These are phyloP conservation scores for Obba rivulosa DNA, from an alignment of 768 basidiomycete species.

Conservation along the genomic window DNA sequence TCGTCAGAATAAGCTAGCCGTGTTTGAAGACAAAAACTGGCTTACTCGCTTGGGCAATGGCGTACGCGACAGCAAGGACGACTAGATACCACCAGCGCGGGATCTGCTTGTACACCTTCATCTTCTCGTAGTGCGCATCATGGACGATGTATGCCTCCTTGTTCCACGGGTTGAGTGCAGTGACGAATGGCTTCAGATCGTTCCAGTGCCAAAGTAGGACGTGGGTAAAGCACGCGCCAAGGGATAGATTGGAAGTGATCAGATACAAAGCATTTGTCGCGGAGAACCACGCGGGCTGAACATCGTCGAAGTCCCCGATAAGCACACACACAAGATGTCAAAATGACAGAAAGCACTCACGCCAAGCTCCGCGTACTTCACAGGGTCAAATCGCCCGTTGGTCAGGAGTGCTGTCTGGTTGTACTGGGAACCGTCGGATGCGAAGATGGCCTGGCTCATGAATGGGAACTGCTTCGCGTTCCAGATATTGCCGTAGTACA, in stretches of 20 bases:
- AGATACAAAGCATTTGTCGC: constrained; percentile 30
- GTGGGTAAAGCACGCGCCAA: constrained; percentile 29
- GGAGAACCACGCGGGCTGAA: constrained; percentile 31
- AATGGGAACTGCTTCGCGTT: constrained; percentile 56
- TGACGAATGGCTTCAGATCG: constrained; percentile 30
- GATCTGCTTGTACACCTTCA: constrained; percentile 42
- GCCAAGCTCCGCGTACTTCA: constrained; percentile 21
- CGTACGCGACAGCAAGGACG: constrained; percentile 38
- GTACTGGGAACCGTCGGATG: constrained; percentile 20
- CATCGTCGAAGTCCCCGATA: too few species aligned
- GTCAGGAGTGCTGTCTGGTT: constrained; percentile 49
- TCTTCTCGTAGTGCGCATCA: constrained; percentile 48
- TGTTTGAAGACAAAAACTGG: background rate
- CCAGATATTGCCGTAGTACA: constrained; percentile 46
- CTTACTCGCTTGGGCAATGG: constrained; percentile 39
- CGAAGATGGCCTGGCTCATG: constrained; percentile 29
- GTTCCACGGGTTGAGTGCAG: constrained; percentile 30
- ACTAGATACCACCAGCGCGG: constrained; percentile 49
- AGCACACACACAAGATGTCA: background rate
- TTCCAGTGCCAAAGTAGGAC: constrained; percentile 32
- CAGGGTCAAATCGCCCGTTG: constrained; percentile 23
- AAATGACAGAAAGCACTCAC: constrained; percentile 6
- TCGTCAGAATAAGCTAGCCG: too few species aligned
- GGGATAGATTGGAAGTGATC: constrained; percentile 29
- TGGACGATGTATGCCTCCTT: constrained; percentile 21